Conservation (phyloP, 2,329 filamentous ascomycete genomes). For the Epichloe brachyelytri region DNA sequence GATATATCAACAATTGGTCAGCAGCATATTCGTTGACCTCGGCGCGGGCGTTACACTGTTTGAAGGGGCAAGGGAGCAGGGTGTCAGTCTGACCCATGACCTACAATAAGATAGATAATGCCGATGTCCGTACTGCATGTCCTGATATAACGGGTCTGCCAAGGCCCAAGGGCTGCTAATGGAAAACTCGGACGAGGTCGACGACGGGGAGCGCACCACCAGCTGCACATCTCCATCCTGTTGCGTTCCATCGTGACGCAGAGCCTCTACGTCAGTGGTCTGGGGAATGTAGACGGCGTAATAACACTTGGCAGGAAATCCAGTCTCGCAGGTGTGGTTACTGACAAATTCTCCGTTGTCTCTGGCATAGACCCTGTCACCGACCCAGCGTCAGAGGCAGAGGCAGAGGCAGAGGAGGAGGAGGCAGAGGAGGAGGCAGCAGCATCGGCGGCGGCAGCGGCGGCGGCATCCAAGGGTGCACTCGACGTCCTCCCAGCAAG, state of each 20-base stretch:
- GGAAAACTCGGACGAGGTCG: constrained; percentile 9
- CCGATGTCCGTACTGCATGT: constrained; percentile 35
- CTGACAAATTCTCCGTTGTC: constrained; percentile 6
- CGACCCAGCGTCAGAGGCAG: neutral
- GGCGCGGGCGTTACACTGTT: neutral
- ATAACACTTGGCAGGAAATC: neutral
- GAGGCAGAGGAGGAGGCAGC: neutral
- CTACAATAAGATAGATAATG: constrained; percentile 30
- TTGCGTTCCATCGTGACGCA: neutral
- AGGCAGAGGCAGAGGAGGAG: neutral
- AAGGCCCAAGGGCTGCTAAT: constrained; percentile 23
- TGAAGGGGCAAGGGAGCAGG: neutral
- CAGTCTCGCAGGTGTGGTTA: constrained; percentile 1
- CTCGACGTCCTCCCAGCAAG: constrained; percentile 27
- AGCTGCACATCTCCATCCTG: constrained; percentile 16
- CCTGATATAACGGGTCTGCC: constrained; percentile 34
- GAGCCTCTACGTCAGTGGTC: neutral
- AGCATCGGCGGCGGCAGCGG: neutral
- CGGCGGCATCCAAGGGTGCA: constrained; percentile 10
- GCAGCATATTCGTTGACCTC: neutral
- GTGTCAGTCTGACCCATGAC: constrained; percentile 7
- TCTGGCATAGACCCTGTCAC: constrained; percentile 3
- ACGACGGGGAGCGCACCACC: constrained; percentile 10
- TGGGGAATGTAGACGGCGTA: constrained; percentile 3
- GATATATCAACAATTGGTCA: neutral